A percentile compares a stretch with the other conserved stretches of the same genome.
Conservation (phyloP, 306 rosid species). For the Lathyrus sativus region DNA sequence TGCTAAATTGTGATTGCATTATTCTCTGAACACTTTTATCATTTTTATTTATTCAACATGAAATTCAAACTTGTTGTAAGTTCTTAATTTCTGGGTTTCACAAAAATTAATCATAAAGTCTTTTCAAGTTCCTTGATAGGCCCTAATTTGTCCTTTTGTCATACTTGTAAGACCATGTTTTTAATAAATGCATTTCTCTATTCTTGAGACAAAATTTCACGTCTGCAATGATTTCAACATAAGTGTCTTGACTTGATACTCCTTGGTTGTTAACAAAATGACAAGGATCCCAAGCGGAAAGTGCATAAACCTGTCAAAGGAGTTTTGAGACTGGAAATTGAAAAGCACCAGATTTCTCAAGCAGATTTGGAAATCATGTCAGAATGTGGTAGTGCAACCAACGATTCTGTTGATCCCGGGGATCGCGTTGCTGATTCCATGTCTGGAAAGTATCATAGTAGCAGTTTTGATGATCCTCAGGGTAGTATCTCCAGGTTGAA, state of each 20-base stretch:
- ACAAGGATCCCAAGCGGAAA: slow-evolving; percentile 93
- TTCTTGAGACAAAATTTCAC: background rate
- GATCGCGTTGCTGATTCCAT: slow-evolving; percentile 64
- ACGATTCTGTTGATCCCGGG: slow-evolving; percentile 76
- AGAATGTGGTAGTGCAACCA: slow-evolving; percentile 82
- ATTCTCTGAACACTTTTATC: background rate
- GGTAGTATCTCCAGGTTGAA: slow-evolving; percentile 73
- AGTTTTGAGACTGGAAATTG: slow-evolving; percentile 85
- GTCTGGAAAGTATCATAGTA: slow-evolving; percentile 67
- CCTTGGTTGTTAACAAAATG: slow-evolving; percentile 32
- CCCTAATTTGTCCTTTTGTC: slow-evolving; percentile 12
- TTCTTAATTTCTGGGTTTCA: slow-evolving; percentile 13
- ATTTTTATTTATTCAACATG: slow-evolving; percentile 16
- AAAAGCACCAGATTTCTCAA: slow-evolving; percentile 84
- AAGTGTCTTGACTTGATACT: slow-evolving; percentile 26
- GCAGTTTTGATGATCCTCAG: slow-evolving; percentile 79
- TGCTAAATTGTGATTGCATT: slow-evolving; percentile 25
- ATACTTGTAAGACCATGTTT: slow-evolving; percentile 1
- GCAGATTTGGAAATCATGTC: slow-evolving; percentile 83
- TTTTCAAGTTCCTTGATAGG: background rate
- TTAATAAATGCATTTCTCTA: slow-evolving; percentile 20
- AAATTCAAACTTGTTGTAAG: slow-evolving; percentile 5
- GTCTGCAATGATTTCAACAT: slow-evolving; percentile 17
- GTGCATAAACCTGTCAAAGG: slow-evolving; percentile 96
- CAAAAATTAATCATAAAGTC: background rate